phyloP scores from a whole-genome alignment of 495 filamentous ascomycete genomes.

The Thozetella sp. region DNA sequence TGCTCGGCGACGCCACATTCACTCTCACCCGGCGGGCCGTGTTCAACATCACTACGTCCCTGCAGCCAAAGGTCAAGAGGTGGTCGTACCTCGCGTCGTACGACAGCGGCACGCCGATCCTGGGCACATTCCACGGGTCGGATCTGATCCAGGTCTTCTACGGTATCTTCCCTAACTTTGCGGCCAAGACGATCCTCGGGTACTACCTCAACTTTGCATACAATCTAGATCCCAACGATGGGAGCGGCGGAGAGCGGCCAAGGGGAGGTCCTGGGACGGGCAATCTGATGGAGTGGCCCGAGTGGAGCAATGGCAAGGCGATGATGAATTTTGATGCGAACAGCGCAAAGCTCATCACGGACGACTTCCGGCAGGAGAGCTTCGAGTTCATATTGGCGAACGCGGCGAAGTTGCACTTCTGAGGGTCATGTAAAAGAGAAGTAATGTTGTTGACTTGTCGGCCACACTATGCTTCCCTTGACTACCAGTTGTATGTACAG shows the following conservation, averaged over 20 bases:
- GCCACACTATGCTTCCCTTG: too few species aligned
- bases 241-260: conserved; percentile 28
- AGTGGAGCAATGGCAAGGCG: conserved; percentile 53
- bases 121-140: conserved; percentile 73
- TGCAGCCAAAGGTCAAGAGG: conserved; percentile 53
- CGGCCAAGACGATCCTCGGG: conserved; percentile 54
- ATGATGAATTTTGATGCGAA: conserved; percentile 60
- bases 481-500: too few species aligned
- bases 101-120: conserved; percentile 64
- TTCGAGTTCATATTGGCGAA: conserved; percentile 53
- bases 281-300: conserved; percentile 54
- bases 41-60: conserved; percentile 38
- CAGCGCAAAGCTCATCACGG: conserved; percentile 44
- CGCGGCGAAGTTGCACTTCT: conserved; percentile 50
- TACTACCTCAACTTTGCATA: conserved; percentile 71
- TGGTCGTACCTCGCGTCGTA: conserved; percentile 78
- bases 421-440: conserved; percentile 7
- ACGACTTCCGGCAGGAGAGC: conserved; percentile 58
- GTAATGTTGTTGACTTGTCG: not conserved
- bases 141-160: conserved; percentile 70
- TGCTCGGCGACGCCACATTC: conserved; percentile 70
- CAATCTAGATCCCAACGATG: conserved; percentile 63
- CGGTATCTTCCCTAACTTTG: conserved; percentile 61
- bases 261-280: conserved; percentile 17
- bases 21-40: conserved; percentile 63